A percentile compares a stretch with the other conserved stretches of the same genome.
Conservation (phyloP, 176 grass and related monocot genomes). For the Saccharum officinarum region DNA sequence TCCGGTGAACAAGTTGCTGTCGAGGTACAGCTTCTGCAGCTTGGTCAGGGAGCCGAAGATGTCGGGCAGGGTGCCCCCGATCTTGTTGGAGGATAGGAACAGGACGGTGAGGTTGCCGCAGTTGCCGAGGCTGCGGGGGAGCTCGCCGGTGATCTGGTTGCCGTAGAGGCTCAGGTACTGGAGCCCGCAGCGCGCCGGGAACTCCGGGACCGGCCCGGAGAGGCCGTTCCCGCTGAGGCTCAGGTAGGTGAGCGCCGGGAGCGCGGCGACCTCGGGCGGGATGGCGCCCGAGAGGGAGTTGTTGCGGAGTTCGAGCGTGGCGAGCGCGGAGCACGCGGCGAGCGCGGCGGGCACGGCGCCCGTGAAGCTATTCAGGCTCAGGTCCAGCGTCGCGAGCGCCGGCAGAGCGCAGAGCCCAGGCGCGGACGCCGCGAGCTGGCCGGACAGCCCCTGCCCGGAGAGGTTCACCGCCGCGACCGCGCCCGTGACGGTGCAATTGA, state of each 20-base stretch:
- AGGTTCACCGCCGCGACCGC: constrained; percentile 49
- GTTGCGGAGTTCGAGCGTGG: constrained; percentile 32
- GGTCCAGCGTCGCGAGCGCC: constrained; percentile 38
- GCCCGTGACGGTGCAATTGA: constrained; percentile 42
- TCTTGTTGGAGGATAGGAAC: constrained; percentile 37
- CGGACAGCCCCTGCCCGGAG: constrained; percentile 29
- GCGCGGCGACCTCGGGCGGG: constrained; percentile 16
- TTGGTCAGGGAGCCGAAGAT: constrained; percentile 37
- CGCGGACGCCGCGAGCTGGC: constrained; percentile 17
- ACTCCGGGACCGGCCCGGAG: constrained; percentile 43
- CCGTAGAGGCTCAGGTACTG: constrained; percentile 18
- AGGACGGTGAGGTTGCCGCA: constrained; percentile 53
- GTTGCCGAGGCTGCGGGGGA: constrained; percentile 53
- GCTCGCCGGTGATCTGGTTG: constrained; percentile 38
- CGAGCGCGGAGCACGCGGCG: constrained; percentile 37
- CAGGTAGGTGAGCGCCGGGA: constrained; percentile 40
- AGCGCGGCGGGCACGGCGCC: constrained; percentile 47
- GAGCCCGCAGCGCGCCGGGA: constrained; percentile 34
- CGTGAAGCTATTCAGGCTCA: constrained; percentile 49
- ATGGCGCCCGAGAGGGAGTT: constrained; percentile 54
- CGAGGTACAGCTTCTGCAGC: constrained; percentile 37
- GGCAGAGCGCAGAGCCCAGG: constrained; percentile 43
- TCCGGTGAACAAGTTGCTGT: constrained; percentile 44
- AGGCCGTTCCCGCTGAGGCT: constrained; percentile 50
- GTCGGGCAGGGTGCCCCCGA: constrained; percentile 40